Percentiles rank a stretch among this genome's conserved stretches.
phyloP scores from a whole-genome alignment of 257 asterid genomes.

The Nicotiana attenuata region DNA sequence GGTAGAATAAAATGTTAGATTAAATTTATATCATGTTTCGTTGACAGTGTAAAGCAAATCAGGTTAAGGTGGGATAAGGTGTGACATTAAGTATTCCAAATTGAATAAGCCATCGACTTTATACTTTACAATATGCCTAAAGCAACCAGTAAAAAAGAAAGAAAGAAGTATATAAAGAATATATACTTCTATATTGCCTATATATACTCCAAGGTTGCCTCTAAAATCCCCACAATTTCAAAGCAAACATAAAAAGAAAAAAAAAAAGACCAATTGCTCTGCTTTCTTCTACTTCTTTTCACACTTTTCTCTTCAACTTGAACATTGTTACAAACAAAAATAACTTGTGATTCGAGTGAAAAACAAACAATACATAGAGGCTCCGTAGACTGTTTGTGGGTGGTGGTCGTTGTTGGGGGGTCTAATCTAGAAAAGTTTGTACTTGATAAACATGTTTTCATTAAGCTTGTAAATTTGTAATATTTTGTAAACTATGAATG shows the following conservation, averaged over 20 bases:
- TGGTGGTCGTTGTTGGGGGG: no score
- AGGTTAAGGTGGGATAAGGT: no score
- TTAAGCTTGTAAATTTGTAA: no score
- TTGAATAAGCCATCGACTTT: background rate
- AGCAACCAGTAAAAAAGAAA: background rate
- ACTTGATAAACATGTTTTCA: no score
- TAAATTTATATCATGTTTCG: no score
- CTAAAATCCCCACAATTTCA: conserved; percentile 1
- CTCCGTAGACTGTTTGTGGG: no score
- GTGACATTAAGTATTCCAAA: background rate
- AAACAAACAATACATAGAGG: no score
- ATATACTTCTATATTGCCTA: background rate
- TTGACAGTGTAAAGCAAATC: no score
- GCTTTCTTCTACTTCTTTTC: background rate
- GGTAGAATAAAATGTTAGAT: no score
- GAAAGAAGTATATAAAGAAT: background rate
- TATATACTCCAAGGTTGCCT: background rate
- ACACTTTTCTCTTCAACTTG: background rate
- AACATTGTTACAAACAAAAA: no score
- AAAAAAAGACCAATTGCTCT: background rate
- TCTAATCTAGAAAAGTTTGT: no score
- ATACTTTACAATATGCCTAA: background rate
- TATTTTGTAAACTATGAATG: no score
- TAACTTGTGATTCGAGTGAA: background rate
- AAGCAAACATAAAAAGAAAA: background rate